These are phyloP conservation scores for Boechera stricta DNA, from an alignment of 345 rosid species.

Conservation along the genomic window DNA sequence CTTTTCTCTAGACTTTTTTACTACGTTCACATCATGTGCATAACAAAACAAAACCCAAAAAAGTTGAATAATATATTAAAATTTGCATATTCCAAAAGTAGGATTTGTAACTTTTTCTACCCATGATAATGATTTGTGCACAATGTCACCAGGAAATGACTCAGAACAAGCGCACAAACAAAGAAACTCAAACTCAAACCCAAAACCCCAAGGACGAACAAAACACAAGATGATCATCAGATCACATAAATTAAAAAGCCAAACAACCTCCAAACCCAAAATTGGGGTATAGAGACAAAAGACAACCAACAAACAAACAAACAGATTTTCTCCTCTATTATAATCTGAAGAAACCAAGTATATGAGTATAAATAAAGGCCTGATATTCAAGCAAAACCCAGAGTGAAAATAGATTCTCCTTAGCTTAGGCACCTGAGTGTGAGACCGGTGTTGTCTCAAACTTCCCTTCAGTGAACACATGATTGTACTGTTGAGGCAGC, in stretches of 20 bases:
- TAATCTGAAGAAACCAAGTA: constrained; percentile 32
- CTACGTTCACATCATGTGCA: constrained; percentile 1
- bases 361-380: constrained; percentile 10
- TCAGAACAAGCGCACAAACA: constrained; percentile 8
- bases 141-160: constrained; percentile 17
- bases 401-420: constrained; percentile 17
- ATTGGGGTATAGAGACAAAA: constrained; percentile 24
- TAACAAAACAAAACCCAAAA: constrained; percentile 11
- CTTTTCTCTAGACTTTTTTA: neutral
- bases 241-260: constrained; percentile 15
- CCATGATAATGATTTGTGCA: constrained; percentile 29
- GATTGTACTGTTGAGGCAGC: constrained; percentile 84
- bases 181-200: constrained; percentile 15
- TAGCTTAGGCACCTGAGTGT: constrained; percentile 89
- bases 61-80: neutral
- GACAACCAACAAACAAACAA: constrained; percentile 29
- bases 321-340: constrained; percentile 34
- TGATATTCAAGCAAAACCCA: constrained; percentile 36
- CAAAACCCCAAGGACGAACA: constrained; percentile 27
- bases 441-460: constrained; percentile 89
- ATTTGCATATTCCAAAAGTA: constrained; percentile 1
- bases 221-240: constrained; percentile 21
- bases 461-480: constrained; percentile 67
- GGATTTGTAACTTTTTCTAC: constrained; percentile 20
- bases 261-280: constrained; percentile 32